Conservation (phyloP, 306 rosid species). For the Cicer judaicum region DNA sequence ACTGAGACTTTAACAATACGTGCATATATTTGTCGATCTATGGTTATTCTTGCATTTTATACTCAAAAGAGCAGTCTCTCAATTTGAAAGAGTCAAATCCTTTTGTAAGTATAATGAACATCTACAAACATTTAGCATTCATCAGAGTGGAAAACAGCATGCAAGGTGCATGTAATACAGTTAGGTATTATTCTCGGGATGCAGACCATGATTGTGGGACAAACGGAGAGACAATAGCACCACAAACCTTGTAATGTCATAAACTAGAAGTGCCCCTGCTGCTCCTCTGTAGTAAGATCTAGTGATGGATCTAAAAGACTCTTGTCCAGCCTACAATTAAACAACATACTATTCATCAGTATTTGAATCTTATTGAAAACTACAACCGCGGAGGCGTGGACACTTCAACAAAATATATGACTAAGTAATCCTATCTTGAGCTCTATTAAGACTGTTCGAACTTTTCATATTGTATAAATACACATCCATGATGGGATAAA, state of each 20-base stretch:
- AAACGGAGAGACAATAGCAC: slow-evolving; percentile 13
- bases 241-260: slow-evolving; percentile 94
- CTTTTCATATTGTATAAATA: slow-evolving; percentile 19
- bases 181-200: slow-evolving; percentile 14
- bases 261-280: slow-evolving; percentile 95
- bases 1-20: neutral
- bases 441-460: neutral
- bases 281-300: slow-evolving; percentile 98
- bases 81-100: neutral
- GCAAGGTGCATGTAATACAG: slow-evolving; percentile 24
- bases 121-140: neutral
- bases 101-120: neutral
- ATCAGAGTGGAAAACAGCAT: slow-evolving; percentile 9
- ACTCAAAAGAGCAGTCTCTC: neutral
- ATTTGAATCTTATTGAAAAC: slow-evolving; percentile 20
- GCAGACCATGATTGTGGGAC: slow-evolving; percentile 20
- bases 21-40: neutral
- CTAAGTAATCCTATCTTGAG: neutral
- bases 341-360: slow-evolving; percentile 37
- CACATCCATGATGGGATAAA: neutral
- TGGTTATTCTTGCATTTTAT: neutral
- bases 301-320: slow-evolving; percentile 95
- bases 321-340: slow-evolving; percentile 92
- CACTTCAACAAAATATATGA: slow-evolving; percentile 13
- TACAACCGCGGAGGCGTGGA: neutral